phyloP scores from a whole-genome alignment of 371 early-diverging fungal genomes.

The Mucor sp. region DNA sequence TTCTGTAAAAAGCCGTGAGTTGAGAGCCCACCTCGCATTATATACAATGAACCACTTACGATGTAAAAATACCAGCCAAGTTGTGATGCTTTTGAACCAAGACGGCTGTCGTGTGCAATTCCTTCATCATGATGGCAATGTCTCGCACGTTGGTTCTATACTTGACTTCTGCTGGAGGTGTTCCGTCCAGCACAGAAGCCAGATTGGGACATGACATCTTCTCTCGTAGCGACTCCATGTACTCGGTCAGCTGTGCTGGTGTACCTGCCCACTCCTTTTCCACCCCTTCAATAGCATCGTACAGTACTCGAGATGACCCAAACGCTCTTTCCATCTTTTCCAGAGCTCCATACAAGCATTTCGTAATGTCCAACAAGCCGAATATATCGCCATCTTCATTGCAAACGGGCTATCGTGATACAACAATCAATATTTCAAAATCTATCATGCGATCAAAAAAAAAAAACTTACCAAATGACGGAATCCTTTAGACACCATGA shows the following conservation, averaged over 20 bases:
- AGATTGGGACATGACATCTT: slow-evolving; percentile 90
- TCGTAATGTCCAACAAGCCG: slow-evolving; percentile 92
- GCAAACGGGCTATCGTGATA: slow-evolving; percentile 51
- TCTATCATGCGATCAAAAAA: neutral
- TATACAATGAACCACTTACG: slow-evolving; percentile 16
- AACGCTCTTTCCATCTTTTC: slow-evolving; percentile 91
- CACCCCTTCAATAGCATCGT: slow-evolving; percentile 87
- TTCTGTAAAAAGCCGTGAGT: slow-evolving; percentile 11
- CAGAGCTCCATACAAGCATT: slow-evolving; percentile 89
- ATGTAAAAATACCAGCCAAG: slow-evolving; percentile 90
- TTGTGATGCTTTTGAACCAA: slow-evolving; percentile 79
- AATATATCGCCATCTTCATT: slow-evolving; percentile 86
- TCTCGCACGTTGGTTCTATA: slow-evolving; percentile 86
- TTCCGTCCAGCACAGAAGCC: slow-evolving; percentile 73
- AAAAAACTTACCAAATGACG: slow-evolving; percentile 76
- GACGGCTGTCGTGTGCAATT: slow-evolving; percentile 86
- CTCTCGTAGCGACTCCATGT: slow-evolving; percentile 73
- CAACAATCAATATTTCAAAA: neutral
- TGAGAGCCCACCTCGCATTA: neutral
- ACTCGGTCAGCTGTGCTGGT: slow-evolving; percentile 57
- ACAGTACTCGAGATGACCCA: slow-evolving; percentile 76
- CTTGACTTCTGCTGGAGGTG: slow-evolving; percentile 75
- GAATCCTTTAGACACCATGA: slow-evolving; percentile 93
- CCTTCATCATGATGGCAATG: slow-evolving; percentile 89
- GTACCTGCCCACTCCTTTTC: slow-evolving; percentile 68